Base-by-base conservation (phyloP, 2,329 filamentous ascomycete genomes). In the Sarocladium kiliense region DNA sequence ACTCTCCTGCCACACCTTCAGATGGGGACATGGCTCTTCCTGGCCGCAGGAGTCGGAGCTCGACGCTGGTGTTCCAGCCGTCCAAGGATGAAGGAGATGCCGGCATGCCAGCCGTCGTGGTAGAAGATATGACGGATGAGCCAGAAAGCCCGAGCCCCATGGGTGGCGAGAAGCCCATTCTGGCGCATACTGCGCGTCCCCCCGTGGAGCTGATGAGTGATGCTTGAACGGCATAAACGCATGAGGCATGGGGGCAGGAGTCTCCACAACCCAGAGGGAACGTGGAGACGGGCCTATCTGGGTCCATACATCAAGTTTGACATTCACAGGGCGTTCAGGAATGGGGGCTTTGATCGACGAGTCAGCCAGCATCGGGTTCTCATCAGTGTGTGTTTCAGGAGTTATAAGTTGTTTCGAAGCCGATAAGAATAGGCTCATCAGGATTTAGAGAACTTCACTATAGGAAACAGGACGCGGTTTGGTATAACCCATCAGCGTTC, bases 41-140 rank as follows among this genome's bases (percentile, higher is more conserved):
- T 12, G 62, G 59, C 47, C 58, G 50, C 21, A 72, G 84, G 60
- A 86, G 82, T 65, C 77, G 82, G 57, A 86, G 82, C 68, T 84
- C 80, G 37, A 87, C 85, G 0, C 74, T 87, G 54, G 83, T 88
- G 63, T 88, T 85, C 72, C 77, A 82, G 62, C 84, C 85, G 0
- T 72, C 74, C n/a, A 76, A 79, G 58, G 74, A 81, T 60, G 78
- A 78, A 19, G 72, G 69, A 56, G 79, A 76, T 66, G 77, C 81
- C 4, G 74, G 77, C 49, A 68, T 88, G 62, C 85, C 85, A 2
- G 83, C 82, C 36, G 85, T 88, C 58, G 79, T 81, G 36, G 84
- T 88, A 12, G 82, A 87, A 63, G 85, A 88, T 64, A 82, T 84
- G 75, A 86, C 84, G 14, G 80, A 83, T 58, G 78, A 76, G 58